phyloP scores from a whole-genome alignment of 1,284 basidiomycete species.

The Ustilago esculenta region DNA sequence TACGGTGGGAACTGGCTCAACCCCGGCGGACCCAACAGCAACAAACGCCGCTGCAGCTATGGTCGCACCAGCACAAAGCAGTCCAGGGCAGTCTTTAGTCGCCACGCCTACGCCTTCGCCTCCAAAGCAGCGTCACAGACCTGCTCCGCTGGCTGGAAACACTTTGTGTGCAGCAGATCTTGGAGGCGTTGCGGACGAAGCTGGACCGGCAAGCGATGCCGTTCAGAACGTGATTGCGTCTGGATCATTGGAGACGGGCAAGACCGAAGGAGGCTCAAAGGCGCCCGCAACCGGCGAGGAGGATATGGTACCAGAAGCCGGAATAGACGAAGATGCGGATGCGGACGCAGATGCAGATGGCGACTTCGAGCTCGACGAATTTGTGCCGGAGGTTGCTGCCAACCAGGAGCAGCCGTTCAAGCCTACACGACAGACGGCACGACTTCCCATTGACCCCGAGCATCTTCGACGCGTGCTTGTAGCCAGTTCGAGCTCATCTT shows the following conservation, averaged over 20 bases:
- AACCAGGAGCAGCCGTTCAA: neutral
- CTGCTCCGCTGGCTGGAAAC: constrained; percentile 12
- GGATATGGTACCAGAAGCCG: constrained; percentile 20
- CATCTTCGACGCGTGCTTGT: constrained; percentile 24
- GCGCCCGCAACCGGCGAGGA: neutral
- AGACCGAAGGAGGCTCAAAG: neutral
- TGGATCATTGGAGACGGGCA: neutral
- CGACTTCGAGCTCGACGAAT: constrained; percentile 27
- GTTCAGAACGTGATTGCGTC: neutral
- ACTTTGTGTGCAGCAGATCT: constrained; percentile 10
- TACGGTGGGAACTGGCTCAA: neutral
- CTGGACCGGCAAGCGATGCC: neutral
- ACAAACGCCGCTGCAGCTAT: neutral
- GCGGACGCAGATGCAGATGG: constrained; percentile 38
- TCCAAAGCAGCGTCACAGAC: constrained; percentile 19
- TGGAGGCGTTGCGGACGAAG: neutral
- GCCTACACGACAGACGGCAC: neutral
- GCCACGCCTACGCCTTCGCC: constrained; percentile 25
- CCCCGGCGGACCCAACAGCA: neutral
- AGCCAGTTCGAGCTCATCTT: constrained; percentile 17
- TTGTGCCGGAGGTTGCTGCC: neutral
- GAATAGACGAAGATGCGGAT: constrained; percentile 32
- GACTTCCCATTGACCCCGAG: constrained; percentile 30
- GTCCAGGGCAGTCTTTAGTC: constrained; percentile 8
- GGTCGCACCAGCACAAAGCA: neutral